Percentiles rank a stretch among this genome's conserved stretches.
These are phyloP conservation scores for Marasmius fiardii DNA, from an alignment of 1,284 basidiomycete species.

Conservation along the genomic window DNA sequence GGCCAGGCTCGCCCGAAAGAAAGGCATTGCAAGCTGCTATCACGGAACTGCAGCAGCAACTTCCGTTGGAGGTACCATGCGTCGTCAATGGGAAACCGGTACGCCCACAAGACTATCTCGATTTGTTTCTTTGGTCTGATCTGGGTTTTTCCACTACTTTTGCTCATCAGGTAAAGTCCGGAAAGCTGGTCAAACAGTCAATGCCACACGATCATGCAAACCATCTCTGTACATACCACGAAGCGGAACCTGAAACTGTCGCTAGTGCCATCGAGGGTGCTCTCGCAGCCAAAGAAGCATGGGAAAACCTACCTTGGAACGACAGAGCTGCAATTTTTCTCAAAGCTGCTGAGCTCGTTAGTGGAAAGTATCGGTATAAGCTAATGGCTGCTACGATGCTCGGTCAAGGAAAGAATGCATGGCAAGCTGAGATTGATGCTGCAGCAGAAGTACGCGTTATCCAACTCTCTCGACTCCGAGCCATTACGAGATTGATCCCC, in stretches of 20 bases:
- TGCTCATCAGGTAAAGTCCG: slow-evolving; percentile 80
- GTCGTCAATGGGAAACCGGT: slow-evolving; percentile 91
- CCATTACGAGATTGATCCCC: no score
- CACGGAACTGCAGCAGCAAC: slow-evolving; percentile 74
- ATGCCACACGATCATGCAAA: slow-evolving; percentile 84
- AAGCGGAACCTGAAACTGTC: slow-evolving; percentile 80
- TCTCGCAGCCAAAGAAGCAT: slow-evolving; percentile 80
- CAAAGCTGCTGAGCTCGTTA: slow-evolving; percentile 92
- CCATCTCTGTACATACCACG: slow-evolving; percentile 85
- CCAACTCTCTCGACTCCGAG: not conserved
- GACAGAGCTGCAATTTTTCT: slow-evolving; percentile 98
- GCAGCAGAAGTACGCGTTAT: slow-evolving; percentile 80
- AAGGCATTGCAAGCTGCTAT: slow-evolving; percentile 74
- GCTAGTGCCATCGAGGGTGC: slow-evolving; percentile 85
- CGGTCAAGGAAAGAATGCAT: slow-evolving; percentile 98
- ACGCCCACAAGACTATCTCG: slow-evolving; percentile 23
- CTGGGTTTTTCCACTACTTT: slow-evolving; percentile 8
- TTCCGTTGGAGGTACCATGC: slow-evolving; percentile 91
- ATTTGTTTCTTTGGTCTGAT: not conserved
- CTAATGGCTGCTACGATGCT: slow-evolving; percentile 97
- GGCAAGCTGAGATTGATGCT: slow-evolving; percentile 99
- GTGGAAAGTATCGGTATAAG: slow-evolving; percentile 93
- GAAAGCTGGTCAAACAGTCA: slow-evolving; percentile 74
- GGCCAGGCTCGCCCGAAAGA: slow-evolving; percentile 79
- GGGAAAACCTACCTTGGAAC: slow-evolving; percentile 95